Base-by-base conservation (phyloP, 2,329 filamentous ascomycete species). In the Diaporthe eres region DNA sequence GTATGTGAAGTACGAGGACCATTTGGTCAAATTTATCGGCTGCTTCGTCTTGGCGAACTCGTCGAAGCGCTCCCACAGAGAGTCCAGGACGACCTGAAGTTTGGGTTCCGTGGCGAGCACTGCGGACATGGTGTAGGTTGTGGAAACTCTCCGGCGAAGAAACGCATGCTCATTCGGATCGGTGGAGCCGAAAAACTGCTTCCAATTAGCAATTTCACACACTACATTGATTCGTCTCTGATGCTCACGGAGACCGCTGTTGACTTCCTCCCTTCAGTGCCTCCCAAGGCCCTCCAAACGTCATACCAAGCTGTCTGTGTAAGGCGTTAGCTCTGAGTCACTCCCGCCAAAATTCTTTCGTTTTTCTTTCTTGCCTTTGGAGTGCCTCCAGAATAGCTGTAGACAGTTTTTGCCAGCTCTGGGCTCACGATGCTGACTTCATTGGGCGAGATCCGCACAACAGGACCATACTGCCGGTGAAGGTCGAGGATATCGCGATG, bases 401-500 rank as follows among this genome's bases (percentile, higher is more conserved):
- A 61, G 4, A 61, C 17, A n/a, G 58, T 61, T 22, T 42, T 61
- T 37, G 58, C 1, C 22, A 61, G 22, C 12, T 61, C 58, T 25
- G 58, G 58, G 58, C 58, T 61, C n/a, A 61, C 58, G 13, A 61
- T 28, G 12, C 58, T 61, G 37, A 61, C 58, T 15, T 61, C 58
- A 25, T 61, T 61, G 34, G 58, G 58, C 22, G 58, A 61, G 34
- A 61, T 61, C n/a, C 58, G 13, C 58, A 61, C 58, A 17, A 61
- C 58, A 2, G 58, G 37, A 19, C 58, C 58, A 17, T 61, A 61
- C 37, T 25, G 19, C 9, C 58, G 58, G 15, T 61, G 58, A 9
- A 61, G 58, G 13, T 61, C 58, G 37, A 61, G 58, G 37, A 61
- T 61, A 61, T 61, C 58, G 37, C 58, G 58, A 42, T 61, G 58